Percentiles rank a stretch among this genome's conserved stretches.
Conservation (phyloP, 2,329 filamentous ascomycete genomes). For the Aureobasidium subglaciale region DNA sequence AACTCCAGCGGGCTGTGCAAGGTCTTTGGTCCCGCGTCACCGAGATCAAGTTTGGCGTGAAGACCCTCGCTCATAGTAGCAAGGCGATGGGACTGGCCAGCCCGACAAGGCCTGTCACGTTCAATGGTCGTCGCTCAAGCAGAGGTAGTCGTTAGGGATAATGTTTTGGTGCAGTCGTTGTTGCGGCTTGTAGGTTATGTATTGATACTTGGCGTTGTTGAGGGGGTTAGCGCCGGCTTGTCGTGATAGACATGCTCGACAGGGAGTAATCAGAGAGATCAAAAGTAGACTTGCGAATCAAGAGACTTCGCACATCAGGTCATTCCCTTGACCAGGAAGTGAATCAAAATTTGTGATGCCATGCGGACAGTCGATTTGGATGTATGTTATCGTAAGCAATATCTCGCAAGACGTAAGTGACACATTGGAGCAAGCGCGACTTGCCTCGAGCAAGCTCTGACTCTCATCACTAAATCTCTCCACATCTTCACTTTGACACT, state of each 20-base stretch:
- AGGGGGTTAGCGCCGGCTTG: not conserved
- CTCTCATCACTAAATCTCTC: too few species aligned
- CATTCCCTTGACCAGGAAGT: not conserved
- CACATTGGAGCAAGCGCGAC: too few species aligned
- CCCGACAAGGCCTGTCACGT: not conserved
- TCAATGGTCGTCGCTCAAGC: slow-evolving; percentile 6
- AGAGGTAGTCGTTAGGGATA: not conserved
- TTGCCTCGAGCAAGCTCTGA: too few species aligned
- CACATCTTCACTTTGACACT: not conserved
- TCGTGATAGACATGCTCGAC: not conserved
- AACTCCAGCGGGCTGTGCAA: slow-evolving; percentile 72
- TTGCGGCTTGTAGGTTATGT: slow-evolving; percentile 3
- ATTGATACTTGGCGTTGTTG: slow-evolving; percentile 5
- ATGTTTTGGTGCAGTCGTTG: not conserved
- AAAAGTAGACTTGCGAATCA: not conserved
- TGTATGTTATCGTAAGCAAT: too few species aligned
- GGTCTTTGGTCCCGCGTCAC: slow-evolving; percentile 74
- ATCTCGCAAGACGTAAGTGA: too few species aligned
- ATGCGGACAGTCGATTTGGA: too few species aligned
- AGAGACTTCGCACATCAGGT: not conserved
- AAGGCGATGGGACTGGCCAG: not conserved
- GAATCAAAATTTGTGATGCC: not conserved
- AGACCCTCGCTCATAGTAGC: not conserved
- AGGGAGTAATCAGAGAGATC: not conserved
- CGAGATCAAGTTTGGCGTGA: slow-evolving; percentile 54